Conservation (phyloP, 1,284 basidiomycete genomes). For the Irpex sp. region DNA sequence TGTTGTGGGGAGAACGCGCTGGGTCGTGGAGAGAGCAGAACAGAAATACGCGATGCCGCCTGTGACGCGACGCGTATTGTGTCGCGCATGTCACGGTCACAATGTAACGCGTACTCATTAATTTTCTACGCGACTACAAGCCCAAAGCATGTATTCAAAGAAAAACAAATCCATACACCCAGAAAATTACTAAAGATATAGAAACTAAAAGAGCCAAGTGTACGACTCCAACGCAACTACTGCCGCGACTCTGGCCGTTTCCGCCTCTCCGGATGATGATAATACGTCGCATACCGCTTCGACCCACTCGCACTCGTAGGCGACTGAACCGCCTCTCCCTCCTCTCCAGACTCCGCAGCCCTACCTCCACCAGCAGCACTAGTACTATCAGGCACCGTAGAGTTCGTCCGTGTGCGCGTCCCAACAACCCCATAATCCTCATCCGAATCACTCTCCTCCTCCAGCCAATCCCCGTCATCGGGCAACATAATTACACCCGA, state of each 20-base stretch:
- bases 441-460: constrained; percentile 39
- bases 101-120: too few species aligned
- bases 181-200: not conserved
- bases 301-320: constrained; percentile 10
- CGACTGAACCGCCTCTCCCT: constrained; percentile 11
- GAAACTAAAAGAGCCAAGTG: not conserved
- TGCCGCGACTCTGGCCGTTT: constrained; percentile 28
- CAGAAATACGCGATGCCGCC: too few species aligned
- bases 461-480: constrained; percentile 70
- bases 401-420: not conserved
- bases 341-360: not conserved
- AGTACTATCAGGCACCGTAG: not conserved
- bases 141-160: too few species aligned
- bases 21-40: too few species aligned
- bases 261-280: constrained; percentile 70
- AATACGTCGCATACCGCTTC: constrained; percentile 63
- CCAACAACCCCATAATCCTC: constrained; percentile 26
- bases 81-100: too few species aligned
- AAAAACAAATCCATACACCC: too few species aligned
- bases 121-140: too few species aligned
- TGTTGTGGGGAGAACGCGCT: too few species aligned
- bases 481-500: constrained; percentile 84
- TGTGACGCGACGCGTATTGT: too few species aligned
- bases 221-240: too few species aligned
- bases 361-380: too few species aligned